Conservation (phyloP, 495 filamentous ascomycete genomes). For the Aspergillus coremiiformis region DNA sequence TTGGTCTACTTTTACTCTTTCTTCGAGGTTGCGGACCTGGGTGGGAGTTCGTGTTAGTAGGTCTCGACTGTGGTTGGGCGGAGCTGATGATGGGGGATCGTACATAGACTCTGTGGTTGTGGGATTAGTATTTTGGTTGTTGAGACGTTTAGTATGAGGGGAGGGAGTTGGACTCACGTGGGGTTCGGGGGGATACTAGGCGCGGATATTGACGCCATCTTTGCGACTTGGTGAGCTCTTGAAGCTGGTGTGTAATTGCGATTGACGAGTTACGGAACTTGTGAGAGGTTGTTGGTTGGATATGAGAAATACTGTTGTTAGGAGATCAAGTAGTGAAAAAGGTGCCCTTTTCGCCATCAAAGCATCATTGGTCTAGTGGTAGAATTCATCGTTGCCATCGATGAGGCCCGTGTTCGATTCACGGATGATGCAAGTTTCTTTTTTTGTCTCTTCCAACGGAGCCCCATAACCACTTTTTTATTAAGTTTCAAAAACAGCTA, state of each 20-base stretch:
- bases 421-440: slow-evolving; percentile 45
- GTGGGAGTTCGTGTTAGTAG: slow-evolving; percentile 10
- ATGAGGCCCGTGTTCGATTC: slow-evolving; percentile 55
- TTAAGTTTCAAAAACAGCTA: too few relatives aligned
- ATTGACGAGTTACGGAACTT: neutral
- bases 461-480: too few relatives aligned
- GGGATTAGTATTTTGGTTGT: slow-evolving; percentile 13
- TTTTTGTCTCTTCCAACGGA: too few relatives aligned
- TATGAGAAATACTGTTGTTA: neutral
- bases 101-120: slow-evolving; percentile 46
- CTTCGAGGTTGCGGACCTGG: slow-evolving; percentile 86
- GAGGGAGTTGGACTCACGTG: slow-evolving; percentile 33
- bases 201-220: slow-evolving; percentile 32
- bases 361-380: slow-evolving; percentile 54
- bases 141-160: neutral
- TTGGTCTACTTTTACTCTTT: slow-evolving; percentile 75
- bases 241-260: neutral
- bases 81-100: slow-evolving; percentile 14
- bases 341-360: too few relatives aligned
- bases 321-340: too few relatives aligned
- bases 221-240: slow-evolving; percentile 27
- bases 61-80: slow-evolving; percentile 10
- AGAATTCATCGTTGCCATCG: slow-evolving; percentile 56
- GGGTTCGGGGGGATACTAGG: slow-evolving; percentile 37
- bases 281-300: slow-evolving; percentile 12